Base-by-base conservation (phyloP, 805 yeast genomes). In the Priceomyces haplophilus region DNA sequence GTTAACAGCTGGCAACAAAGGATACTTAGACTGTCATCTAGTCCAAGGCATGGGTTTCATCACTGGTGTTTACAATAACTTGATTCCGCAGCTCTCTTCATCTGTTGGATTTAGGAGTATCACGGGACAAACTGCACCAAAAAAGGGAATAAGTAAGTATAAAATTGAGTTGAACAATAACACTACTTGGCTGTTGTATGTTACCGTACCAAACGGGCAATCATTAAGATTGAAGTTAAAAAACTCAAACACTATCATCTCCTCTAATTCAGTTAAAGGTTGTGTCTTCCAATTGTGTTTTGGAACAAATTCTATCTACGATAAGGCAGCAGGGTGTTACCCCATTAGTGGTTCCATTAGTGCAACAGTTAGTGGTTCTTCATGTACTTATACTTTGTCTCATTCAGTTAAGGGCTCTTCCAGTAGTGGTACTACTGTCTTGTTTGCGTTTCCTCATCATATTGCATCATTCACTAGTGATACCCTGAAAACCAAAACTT, bases 11-110 rank as follows among this genome's bases (percentile, higher is more conserved):
- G 15, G 19, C 7, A 39, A 36, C 18, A 25, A 37, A 7, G 37
- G 37, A 11, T 19, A 34, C 13, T 34, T 40, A 18, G 38, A 40
- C 11, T 23, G 30, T 24, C 88, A 88, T 2, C 53, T 84, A 38
- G 82, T 80, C 3, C 88, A 83, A 56, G 96, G 96, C 27, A 72
- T 73, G 77, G 95, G 95, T 0, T 79, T 85, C 47, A 73, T 85
- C 12, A 82, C 95, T 16, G 88, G 80, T 16, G 61, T 78, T 20
- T 78, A 76, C 49, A 61, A 74, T 51, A 36, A 44, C 17, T 31
- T 44, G 20, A 46, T 34, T 7, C 50, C 50, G 8, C 36, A 44
- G 32, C 27, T 46, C 11, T 5, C 33, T 27, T 40, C 47, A 3
- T 19, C 35, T 1, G 43, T 44, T 13, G 50, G 48, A 21, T 27